Evolutionary conservation across 2,329 filamentous ascomycete genomes (phyloP), one percentile per base, ranked within the genome.

Genomic region (Stagonosporopsis rhizophila): DNA sequence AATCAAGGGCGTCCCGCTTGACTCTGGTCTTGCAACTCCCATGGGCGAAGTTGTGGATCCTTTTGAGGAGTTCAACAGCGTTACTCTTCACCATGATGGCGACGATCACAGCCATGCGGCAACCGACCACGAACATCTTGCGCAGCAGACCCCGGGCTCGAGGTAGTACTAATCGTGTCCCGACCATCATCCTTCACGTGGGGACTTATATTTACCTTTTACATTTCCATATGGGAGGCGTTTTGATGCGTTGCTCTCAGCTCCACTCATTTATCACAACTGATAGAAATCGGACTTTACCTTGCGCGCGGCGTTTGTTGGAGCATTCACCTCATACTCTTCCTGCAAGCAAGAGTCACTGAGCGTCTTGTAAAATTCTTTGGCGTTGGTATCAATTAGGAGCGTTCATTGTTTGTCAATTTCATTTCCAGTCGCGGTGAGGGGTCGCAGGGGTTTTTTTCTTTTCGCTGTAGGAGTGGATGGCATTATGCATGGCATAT

Each of bases 11-110:
- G 91, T 96, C 12, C 92, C 92, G 8, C 80, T 96, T 58, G 92
- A 96, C 72, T 94, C 89, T 39, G 91, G 91, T 1, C 81, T 96
- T 49, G 86, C 89, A 2, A 98, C 94, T 2, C 94, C 94, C 1
- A 91, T 90, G 40, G 90, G 84, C 34, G 94, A 97, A 73, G 72
- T 89, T 34, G 82, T 86, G 3, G 95, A 99, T 82, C 95, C 95
- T 1, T 99, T 99, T 73, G 91, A 97, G 77, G 95, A 98, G 76
- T 99, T 99, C 79, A 99, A 98, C 82, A 96, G 92, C 73, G 93
- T 99, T 38, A 99, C 95, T 46, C 82, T 99, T 59, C 94, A 98
- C 76, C 95, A 99, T 73, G 95, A 98, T 53, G 95, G 92, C 15
- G 94, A 97, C 66, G 90, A 92, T 51, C 75, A 79, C 45, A 81